Conservation (phyloP, 768 basidiomycete species). For the Boletus speciosus region DNA sequence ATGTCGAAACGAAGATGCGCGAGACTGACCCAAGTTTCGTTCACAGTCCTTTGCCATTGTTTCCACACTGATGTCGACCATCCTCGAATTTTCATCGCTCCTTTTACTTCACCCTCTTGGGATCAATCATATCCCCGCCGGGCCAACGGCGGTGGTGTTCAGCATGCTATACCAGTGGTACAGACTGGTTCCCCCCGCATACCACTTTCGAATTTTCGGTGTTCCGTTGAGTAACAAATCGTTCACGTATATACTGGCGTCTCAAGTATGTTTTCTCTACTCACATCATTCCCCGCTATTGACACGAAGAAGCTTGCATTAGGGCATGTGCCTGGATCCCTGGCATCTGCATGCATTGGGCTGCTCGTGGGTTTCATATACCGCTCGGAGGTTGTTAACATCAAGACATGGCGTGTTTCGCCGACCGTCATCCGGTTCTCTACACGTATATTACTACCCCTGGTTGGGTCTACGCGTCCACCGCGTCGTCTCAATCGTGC, state of each 20-base stretch:
- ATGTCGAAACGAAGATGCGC: neutral
- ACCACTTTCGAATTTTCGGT: slow-evolving; percentile 74
- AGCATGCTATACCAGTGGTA: slow-evolving; percentile 81
- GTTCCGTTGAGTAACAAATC: slow-evolving; percentile 73
- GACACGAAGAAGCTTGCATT: slow-evolving; percentile 55
- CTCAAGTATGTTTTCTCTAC: slow-evolving; percentile 50
- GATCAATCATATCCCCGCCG: slow-evolving; percentile 71
- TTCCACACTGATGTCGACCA: slow-evolving; percentile 60
- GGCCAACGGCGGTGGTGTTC: slow-evolving; percentile 74
- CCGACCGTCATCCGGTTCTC: slow-evolving; percentile 53
- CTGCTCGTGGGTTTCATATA: slow-evolving; percentile 73
- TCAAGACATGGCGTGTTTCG: slow-evolving; percentile 79
- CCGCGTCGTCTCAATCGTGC: slow-evolving; percentile 71
- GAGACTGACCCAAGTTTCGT: slow-evolving; percentile 5
- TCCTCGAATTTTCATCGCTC: slow-evolving; percentile 63
- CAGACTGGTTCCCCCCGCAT: slow-evolving; percentile 70
- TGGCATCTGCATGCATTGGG: slow-evolving; percentile 59
- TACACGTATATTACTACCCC: slow-evolving; percentile 55
- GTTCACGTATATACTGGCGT: slow-evolving; percentile 65
- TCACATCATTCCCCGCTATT: neutral
- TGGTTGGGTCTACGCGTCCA: slow-evolving; percentile 62
- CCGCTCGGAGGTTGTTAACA: slow-evolving; percentile 73
- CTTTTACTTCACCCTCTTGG: slow-evolving; percentile 64
- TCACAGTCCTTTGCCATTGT: slow-evolving; percentile 74
- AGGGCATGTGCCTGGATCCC: slow-evolving; percentile 63